phyloP scores from a whole-genome alignment of 768 basidiomycete genomes.

The Kwoniella pini region DNA sequence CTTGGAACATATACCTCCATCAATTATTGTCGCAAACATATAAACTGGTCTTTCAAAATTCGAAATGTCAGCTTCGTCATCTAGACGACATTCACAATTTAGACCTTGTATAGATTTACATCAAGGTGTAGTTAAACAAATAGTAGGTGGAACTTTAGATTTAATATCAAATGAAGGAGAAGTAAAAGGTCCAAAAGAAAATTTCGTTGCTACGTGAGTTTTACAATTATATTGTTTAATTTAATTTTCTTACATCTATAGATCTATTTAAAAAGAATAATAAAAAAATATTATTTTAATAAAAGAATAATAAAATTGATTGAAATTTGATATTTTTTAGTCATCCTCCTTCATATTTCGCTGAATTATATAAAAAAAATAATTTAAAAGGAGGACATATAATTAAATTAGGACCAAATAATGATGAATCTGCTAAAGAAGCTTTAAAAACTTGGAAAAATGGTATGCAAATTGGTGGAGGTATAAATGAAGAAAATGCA shows the following conservation, averaged over 20 bases:
- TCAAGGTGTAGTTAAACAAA: slow-evolving; percentile 94
- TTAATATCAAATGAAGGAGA: slow-evolving; percentile 57
- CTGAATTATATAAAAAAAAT: slow-evolving; percentile 70
- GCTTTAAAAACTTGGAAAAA: slow-evolving; percentile 84
- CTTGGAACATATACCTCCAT: not conserved
- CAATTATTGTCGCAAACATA: too few relatives aligned
- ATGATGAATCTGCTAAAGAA: slow-evolving; percentile 82
- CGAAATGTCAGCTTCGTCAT: slow-evolving; percentile 7
- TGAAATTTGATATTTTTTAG: slow-evolving; percentile 54
- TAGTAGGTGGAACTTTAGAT: slow-evolving; percentile 90
- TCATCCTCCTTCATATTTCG: slow-evolving; percentile 75
- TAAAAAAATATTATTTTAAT: too few relatives aligned
- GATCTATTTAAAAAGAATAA: too few relatives aligned
- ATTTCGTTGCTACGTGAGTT: slow-evolving; percentile 85
- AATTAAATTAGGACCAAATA: slow-evolving; percentile 89
- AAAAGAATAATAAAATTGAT: too few relatives aligned
- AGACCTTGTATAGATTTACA: slow-evolving; percentile 97
- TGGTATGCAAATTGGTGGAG: slow-evolving; percentile 90
- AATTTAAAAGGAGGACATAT: slow-evolving; percentile 84
- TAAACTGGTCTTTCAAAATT: too few relatives aligned
- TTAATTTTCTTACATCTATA: too few relatives aligned
- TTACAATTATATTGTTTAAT: too few relatives aligned
- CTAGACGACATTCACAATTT: slow-evolving; percentile 58
- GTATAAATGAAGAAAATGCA: slow-evolving; percentile 80
- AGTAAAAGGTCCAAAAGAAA: slow-evolving; percentile 65